Base-by-base conservation (phyloP, 257 asterid genomes). In the Solanum bulbocastanum region DNA sequence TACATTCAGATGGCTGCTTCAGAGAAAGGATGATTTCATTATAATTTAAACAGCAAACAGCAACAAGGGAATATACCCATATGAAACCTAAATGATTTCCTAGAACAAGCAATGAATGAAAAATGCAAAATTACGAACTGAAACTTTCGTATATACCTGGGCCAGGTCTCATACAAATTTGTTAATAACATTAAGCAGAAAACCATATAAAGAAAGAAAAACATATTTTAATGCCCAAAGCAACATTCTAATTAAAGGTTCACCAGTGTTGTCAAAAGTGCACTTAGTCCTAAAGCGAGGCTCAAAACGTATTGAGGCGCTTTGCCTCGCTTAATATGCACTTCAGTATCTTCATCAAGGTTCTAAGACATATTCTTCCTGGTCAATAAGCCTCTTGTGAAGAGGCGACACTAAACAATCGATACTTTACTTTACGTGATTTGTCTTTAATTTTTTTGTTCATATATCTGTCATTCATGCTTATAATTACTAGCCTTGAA, bases 1-100 rank as follows among this genome's bases (percentile, higher is more conserved):
- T 98, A 93, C 88, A 98, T 91, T 98, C 99, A 91, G 96, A 91
- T 39, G 99, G 98, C 99, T 98, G 99, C 93, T 93, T 86, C 98
- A 95, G 90, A 89, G 90, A 90, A 86, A 90, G 91, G 40, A 89
- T 90, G 88, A 87, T 89, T 81, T 81, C 69, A 49, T 81, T 62
- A 81, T 18, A 46, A 8, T 49, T 81, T 18, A 30, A 81, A 81
- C 85, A 46, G 30, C 52, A 65, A 46, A 27, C 42, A 44, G 65
- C 39, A 27, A 46, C 68, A 46, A 44, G 20, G 15, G 42, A 56
- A 18, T 56, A 56, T 10, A 81, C 44, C 18, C 69, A 81, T 81
- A 46, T 27, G 85, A 81, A 81, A 30, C 25, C 2, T 42, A 30
- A 6, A 18, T 5, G 20, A 49, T 10, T 56, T 56, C 65, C 65